phyloP scores from a whole-genome alignment of 106 monocot species.

The Chionographis japonica region DNA sequence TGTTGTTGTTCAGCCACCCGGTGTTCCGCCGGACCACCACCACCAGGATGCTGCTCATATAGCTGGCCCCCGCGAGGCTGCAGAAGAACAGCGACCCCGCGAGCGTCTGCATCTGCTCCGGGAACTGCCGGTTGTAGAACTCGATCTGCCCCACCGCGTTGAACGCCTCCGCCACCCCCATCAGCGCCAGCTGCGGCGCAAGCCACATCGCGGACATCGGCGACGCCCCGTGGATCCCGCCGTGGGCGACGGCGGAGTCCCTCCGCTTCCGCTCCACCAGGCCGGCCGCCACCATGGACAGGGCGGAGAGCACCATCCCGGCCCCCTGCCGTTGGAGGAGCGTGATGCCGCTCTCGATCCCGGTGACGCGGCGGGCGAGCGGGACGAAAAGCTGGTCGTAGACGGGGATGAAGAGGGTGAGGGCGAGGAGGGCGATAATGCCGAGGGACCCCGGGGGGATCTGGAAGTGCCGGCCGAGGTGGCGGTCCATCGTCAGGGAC shows the following conservation, averaged over 20 bases:
- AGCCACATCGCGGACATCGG: slow-evolving; percentile 17
- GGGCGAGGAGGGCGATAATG: slow-evolving; percentile 7
- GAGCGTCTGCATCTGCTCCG: slow-evolving; percentile 21
- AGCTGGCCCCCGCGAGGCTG: slow-evolving; percentile 15
- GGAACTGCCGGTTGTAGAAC: slow-evolving; percentile 28
- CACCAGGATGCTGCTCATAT: slow-evolving; percentile 13
- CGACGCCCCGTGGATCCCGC: neutral
- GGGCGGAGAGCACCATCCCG: neutral
- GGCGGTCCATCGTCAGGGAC: slow-evolving; percentile 20
- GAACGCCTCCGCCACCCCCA: slow-evolving; percentile 21
- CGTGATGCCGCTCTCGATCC: slow-evolving; percentile 19
- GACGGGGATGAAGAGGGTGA: slow-evolving; percentile 24
- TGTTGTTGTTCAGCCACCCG: slow-evolving; percentile 12
- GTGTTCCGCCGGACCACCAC: slow-evolving; percentile 7
- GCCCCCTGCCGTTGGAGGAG: slow-evolving; percentile 28
- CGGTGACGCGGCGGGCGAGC: slow-evolving; percentile 9
- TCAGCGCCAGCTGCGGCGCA: slow-evolving; percentile 11
- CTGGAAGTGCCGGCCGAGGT: slow-evolving; percentile 21
- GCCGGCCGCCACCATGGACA: slow-evolving; percentile 14
- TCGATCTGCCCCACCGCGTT: slow-evolving; percentile 27
- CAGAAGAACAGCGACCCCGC: slow-evolving; percentile 29
- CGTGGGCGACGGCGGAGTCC: neutral
- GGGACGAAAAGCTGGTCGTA: slow-evolving; percentile 21
- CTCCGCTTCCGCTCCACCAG: slow-evolving; percentile 7
- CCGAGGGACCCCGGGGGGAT: slow-evolving; percentile 6